Evolutionary conservation across 768 basidiomycete species (phyloP), one percentile per base, ranked within the genome.

Genomic region (Ramaria sp.): DNA sequence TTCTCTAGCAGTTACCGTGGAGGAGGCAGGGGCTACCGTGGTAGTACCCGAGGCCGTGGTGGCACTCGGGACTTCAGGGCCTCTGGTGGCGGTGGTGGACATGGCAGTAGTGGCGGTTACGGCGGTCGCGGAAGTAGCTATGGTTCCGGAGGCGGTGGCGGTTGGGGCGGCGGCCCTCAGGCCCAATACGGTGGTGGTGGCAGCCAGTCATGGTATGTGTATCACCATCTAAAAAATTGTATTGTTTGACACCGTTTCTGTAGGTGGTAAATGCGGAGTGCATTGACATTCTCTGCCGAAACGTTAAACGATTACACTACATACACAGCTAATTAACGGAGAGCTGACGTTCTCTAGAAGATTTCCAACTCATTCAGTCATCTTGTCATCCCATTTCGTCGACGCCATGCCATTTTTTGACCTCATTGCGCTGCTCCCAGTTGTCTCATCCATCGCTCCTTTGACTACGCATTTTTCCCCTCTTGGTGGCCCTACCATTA

Each of bases 1-100:
- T 90, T 88, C 65, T 84, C 84, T 38, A 69, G 74, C 30, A 70
- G 74, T 49, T 64, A 70, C 37, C 65, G 71, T 24, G 69, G 69
- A 62, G 63, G 79, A 10, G 73, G 77, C 37, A 71, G 77, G 30
- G 75, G 83, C 27, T 73, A 79, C 36, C 62, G 74, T 52, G 67
- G 77, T 30, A 58, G 62, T 38, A 56, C 78, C 22, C 67, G 81
- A 38, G 76, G 79, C 43, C 76, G 88, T 55, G 82, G 83, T 7
- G 62, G 60, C 43, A 68, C 69, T 28, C 68, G 75, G 18, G 77
- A 78, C 62, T 70, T 64, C 61, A 66, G 77, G 39, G 55, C 67
- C 10, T 56, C 51, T 36, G 63, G 67, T n/a, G 55, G 59, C 36
- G 60, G 64, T n/a, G 66, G 66, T 47, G 69, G 66, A 10, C 68